Conservation (phyloP, 2,329 filamentous ascomycete species). For the Amylocarpus encephaloides region DNA sequence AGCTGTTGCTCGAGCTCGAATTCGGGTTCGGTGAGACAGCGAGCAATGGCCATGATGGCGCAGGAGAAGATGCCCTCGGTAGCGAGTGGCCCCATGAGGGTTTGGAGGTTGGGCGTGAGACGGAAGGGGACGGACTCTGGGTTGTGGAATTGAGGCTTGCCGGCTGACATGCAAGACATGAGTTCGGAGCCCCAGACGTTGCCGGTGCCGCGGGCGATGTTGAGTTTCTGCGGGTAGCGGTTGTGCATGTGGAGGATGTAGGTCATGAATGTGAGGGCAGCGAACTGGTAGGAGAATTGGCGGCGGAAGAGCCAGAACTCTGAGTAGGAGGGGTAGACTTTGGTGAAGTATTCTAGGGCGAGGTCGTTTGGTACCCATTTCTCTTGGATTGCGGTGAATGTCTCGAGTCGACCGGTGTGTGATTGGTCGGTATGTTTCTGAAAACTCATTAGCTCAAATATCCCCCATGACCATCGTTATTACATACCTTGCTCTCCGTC, state of each 20-base stretch:
- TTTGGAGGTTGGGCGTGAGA: slow-evolving; percentile 91
- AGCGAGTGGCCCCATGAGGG: slow-evolving; percentile 89
- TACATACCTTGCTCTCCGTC: slow-evolving; percentile 46
- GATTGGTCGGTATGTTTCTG: slow-evolving; percentile 65
- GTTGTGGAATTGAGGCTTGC: slow-evolving; percentile 88
- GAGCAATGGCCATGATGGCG: slow-evolving; percentile 91
- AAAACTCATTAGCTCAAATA: slow-evolving; percentile 29
- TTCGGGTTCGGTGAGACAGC: slow-evolving; percentile 84
- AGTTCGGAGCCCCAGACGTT: slow-evolving; percentile 96
- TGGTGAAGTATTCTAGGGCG: slow-evolving; percentile 82
- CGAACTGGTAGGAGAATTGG: slow-evolving; percentile 93
- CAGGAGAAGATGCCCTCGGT: slow-evolving; percentile 96
- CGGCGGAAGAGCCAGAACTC: slow-evolving; percentile 99
- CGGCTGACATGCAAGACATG: slow-evolving; percentile 79
- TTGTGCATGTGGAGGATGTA: slow-evolving; percentile 97
- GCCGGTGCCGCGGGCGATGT: slow-evolving; percentile 78
- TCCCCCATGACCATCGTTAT: background rate
- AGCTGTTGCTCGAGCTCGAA: slow-evolving; percentile 92
- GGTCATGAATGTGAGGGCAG: slow-evolving; percentile 94
- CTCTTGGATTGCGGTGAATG: slow-evolving; percentile 90
- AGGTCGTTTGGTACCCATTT: slow-evolving; percentile 83
- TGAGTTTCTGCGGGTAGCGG: slow-evolving; percentile 91
- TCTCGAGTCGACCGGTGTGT: slow-evolving; percentile 72
- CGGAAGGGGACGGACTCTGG: slow-evolving; percentile 95
- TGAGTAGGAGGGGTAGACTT: slow-evolving; percentile 77